Base-by-base conservation (phyloP, 148 eudicot genomes). In the Cornus florida region DNA sequence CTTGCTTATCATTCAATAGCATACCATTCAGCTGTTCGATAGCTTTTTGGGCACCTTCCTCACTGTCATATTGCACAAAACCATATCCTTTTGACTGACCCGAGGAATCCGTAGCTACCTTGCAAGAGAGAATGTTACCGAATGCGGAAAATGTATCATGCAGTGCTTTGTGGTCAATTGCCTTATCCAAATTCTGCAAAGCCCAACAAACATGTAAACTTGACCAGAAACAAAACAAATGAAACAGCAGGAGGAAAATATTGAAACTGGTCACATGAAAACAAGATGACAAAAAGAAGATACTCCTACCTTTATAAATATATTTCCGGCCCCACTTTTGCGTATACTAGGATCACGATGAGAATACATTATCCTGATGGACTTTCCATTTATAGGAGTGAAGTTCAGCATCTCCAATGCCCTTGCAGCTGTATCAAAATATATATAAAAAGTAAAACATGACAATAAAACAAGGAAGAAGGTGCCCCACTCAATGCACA, bases 41-140 rank as follows among this genome's bases (percentile, higher is more conserved):
- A 73, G 99, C 97, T 23, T 79, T 86, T 78, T 91, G 90, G 19
- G 98, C 99, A 69, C 94, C 84, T 68, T 96, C 97, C 50, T 92
- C 97, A 20, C 46, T 87, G 8, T 94, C 95, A 87, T 89, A 96
- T 83, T 96, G 97, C 77, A 96, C 99, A 89, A 92, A 96, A 17
- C 99, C 99, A 67, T 93, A 91, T 28, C 99, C 98, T 78, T 90
- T 88, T 9, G 99, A 96, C 85, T 92, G 97, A 41, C 99, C 99
- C 80, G 86, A 82, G 43, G 86, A 60, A 84, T 93, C 93, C 0
- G 91, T 92, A 22, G 97, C 96, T 60, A 95, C 88, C 87, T 95
- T 95, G 90, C 98, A 93, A 33, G 98, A 93, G 39, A 91, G 87
- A 60, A 95, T 90, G 78, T 79, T 90, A 14, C 97, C 97, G 80